Conservation (phyloP, 345 rosid species). For the Gossypioides kirkii region DNA sequence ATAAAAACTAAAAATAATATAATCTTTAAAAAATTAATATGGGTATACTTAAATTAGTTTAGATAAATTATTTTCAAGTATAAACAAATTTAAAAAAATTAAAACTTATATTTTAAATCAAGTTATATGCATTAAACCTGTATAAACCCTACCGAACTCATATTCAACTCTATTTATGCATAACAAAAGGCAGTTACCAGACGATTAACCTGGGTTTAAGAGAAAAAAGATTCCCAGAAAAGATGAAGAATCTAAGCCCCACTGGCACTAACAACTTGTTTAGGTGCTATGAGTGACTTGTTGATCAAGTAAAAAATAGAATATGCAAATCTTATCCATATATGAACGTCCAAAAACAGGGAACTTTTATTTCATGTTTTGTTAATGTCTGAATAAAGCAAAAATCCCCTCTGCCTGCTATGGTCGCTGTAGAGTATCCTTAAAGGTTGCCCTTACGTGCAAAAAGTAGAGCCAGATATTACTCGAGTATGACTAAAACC, state of each 20-base stretch:
- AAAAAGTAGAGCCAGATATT: constrained; percentile 5
- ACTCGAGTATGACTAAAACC: not conserved
- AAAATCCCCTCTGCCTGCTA: not conserved
- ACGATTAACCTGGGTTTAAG: not conserved
- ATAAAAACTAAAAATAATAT: too few species aligned
- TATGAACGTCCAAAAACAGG: constrained; percentile 11
- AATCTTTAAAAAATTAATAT: too few species aligned
- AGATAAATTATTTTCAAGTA: too few species aligned
- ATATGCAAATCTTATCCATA: constrained; percentile 27
- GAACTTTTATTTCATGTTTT: constrained; percentile 11
- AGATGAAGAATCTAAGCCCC: not conserved
- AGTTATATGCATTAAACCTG: too few species aligned
- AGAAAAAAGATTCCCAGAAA: not conserved
- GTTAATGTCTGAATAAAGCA: constrained; percentile 32
- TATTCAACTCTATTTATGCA: too few species aligned
- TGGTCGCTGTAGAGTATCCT: constrained; percentile 4
- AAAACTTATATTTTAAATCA: too few species aligned
- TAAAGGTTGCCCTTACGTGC: constrained; percentile 6
- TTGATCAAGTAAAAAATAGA: not conserved
- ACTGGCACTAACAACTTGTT: constrained; percentile 13
- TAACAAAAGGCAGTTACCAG: not conserved
- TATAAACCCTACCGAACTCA: too few species aligned
- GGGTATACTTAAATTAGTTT: too few species aligned
- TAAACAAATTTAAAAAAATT: too few species aligned
- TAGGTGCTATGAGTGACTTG: constrained; percentile 12